These are phyloP conservation scores for Coccomyxa subellipsoidea DNA, from an alignment of 163 green algal genomes.

Conservation along the genomic window DNA sequence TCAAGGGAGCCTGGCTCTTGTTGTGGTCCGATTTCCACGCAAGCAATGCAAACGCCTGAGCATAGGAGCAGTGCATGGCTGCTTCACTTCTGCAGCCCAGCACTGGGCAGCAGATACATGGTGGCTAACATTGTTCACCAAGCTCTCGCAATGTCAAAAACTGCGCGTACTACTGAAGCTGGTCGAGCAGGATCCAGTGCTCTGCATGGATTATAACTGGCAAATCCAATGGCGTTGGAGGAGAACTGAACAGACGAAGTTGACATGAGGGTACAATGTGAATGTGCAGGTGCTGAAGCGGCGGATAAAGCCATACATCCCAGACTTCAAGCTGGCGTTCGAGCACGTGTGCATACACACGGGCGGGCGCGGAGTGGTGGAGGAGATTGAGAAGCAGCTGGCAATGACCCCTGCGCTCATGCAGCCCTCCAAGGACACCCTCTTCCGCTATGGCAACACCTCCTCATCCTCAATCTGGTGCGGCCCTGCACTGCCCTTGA, in stretches of 20 bases:
- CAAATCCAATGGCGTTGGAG: no score
- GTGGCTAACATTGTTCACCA: no score
- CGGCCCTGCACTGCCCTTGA: neutral
- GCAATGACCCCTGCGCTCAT: conserved; percentile 59
- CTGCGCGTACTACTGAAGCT: no score
- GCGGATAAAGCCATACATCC: conserved; percentile 83
- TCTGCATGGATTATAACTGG: no score
- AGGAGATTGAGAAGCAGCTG: conserved; percentile 96
- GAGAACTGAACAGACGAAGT: neutral
- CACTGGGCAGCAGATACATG: no score
- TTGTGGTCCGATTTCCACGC: no score
- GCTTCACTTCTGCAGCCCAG: no score
- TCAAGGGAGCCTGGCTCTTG: no score
- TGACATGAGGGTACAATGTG: neutral
- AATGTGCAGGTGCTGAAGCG: conserved; percentile 2
- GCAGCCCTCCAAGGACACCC: conserved; percentile 77
- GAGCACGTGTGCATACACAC: conserved; percentile 99
- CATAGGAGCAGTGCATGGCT: no score
- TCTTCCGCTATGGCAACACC: conserved; percentile 92
- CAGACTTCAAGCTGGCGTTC: conserved; percentile 96
- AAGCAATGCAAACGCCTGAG: no score
- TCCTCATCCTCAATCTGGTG: conserved; percentile 89
- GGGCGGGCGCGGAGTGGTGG: conserved; percentile 82
- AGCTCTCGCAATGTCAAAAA: no score
- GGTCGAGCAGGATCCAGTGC: no score